phyloP scores from a whole-genome alignment of 2,329 filamentous ascomycete genomes.

The Emericellopsis cladophorae region DNA sequence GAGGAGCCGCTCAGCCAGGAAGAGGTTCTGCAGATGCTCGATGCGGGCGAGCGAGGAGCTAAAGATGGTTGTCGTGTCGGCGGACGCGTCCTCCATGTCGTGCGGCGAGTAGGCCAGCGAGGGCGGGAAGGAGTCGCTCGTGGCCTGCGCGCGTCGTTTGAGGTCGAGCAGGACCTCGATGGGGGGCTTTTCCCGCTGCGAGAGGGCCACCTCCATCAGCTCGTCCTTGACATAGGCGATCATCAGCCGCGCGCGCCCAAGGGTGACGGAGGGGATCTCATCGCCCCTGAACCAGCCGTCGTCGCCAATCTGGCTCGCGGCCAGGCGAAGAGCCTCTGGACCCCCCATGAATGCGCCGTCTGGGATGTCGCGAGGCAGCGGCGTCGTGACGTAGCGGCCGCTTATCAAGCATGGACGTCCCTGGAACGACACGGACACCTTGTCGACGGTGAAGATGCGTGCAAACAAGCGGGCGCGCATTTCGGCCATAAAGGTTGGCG shows the following conservation, averaged over 20 bases:
- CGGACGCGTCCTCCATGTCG: slow-evolving; percentile 32
- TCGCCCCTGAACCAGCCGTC: slow-evolving; percentile 23
- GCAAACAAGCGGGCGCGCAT: slow-evolving; percentile 19
- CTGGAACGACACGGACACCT: slow-evolving; percentile 35
- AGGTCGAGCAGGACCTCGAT: slow-evolving; percentile 8
- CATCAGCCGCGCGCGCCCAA: slow-evolving; percentile 10
- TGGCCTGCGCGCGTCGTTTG: slow-evolving; percentile 18
- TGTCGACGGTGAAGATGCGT: slow-evolving; percentile 30
- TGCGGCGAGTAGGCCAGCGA: slow-evolving; percentile 33
- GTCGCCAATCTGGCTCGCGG: slow-evolving; percentile 13
- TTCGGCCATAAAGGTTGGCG: slow-evolving; percentile 16
- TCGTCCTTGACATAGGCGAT: slow-evolving; percentile 12
- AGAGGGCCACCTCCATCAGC: slow-evolving; percentile 14
- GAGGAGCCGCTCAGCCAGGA: slow-evolving; percentile 43
- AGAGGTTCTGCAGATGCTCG: slow-evolving; percentile 39
- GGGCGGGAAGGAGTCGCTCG: slow-evolving; percentile 31
- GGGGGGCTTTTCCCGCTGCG: slow-evolving; percentile 6
- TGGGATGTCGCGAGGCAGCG: slow-evolving; percentile 39
- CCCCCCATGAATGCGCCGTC: slow-evolving; percentile 34
- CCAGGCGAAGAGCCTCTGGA: slow-evolving; percentile 7
- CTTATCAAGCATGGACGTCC: slow-evolving; percentile 40
- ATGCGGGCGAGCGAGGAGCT: slow-evolving; percentile 31
- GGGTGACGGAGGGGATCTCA: slow-evolving; percentile 15
- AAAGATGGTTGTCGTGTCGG: slow-evolving; percentile 24
- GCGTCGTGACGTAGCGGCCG: slow-evolving; percentile 38